Conservation (phyloP, 2,329 filamentous ascomycete species). For the Aschersonia sp. region DNA sequence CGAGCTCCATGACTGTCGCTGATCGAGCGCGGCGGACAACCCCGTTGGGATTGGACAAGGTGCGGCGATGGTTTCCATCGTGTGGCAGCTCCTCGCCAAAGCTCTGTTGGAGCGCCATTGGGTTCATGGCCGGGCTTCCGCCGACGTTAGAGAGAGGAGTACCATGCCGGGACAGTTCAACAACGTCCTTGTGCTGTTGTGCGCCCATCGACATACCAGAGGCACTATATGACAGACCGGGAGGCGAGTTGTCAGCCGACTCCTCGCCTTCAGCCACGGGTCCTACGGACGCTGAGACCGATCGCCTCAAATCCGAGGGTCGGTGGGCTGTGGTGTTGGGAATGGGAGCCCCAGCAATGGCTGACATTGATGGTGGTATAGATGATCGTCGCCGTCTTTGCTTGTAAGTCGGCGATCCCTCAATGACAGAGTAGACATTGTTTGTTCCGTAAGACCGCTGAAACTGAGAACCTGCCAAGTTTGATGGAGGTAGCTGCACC, state of each 20-base stretch:
- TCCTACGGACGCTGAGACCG: constrained; percentile 75
- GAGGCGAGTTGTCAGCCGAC: constrained; percentile 63
- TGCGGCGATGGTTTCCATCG: constrained; percentile 45
- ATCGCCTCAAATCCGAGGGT: constrained; percentile 81
- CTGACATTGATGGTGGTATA: constrained; percentile 64
- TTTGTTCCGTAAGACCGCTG: constrained; percentile 55
- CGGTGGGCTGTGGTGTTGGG: constrained; percentile 52
- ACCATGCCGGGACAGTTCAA: constrained; percentile 75
- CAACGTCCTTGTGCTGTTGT: constrained; percentile 62
- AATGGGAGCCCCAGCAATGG: constrained; percentile 51
- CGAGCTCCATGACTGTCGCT: constrained; percentile 91
- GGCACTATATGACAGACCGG: constrained; percentile 58
- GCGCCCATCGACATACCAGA: constrained; percentile 46
- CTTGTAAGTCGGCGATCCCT: constrained; percentile 98
- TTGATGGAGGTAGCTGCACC: constrained; percentile 80
- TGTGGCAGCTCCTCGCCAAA: constrained; percentile 50
- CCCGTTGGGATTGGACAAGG: constrained; percentile 56
- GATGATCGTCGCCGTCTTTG: constrained; percentile 88
- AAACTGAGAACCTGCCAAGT: constrained; percentile 68
- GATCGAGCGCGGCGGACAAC: constrained; percentile 83
- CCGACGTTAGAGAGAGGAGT: constrained; percentile 81
- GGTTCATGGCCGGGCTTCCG: constrained; percentile 63
- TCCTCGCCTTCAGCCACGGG: constrained; percentile 71
- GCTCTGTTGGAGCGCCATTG: constrained; percentile 57
- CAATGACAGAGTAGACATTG: constrained; percentile 89